Evolutionary conservation across 257 asterid genomes (phyloP).

Genomic region (Solanum infundibuliforme): DNA sequence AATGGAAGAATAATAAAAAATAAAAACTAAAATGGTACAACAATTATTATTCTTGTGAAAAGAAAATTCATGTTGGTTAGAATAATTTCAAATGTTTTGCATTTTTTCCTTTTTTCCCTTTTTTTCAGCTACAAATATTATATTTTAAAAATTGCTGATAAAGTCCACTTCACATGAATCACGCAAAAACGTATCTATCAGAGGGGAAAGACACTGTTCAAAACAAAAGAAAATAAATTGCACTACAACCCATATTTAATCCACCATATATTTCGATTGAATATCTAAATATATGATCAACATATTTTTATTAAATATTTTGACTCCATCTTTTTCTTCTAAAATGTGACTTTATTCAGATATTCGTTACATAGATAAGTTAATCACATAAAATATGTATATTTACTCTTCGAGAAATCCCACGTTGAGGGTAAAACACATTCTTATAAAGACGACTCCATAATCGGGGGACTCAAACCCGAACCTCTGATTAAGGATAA

Average conservation of each 20-base stretch:
- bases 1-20: background rate
- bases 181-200: conserved; percentile 11
- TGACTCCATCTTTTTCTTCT: no score
- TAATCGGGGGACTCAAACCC: accelerated
- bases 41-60: background rate
- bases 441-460: no score
- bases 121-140: background rate
- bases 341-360: no score
- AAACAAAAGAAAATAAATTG: background rate
- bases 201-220: background rate
- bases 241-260: background rate
- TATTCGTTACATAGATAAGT: no score
- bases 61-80: background rate
- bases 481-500: no score
- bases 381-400: no score
- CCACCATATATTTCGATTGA: no score
- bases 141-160: background rate
- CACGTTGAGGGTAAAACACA: no score
- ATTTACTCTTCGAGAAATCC: no score
- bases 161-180: conserved; percentile 12
- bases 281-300: no score
- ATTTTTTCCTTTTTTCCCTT: no score
- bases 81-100: background rate
- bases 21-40: background rate
- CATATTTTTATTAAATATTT: no score